phyloP scores from a whole-genome alignment of 495 filamentous ascomycete species.

The Hapsidospora chrysogenum region DNA sequence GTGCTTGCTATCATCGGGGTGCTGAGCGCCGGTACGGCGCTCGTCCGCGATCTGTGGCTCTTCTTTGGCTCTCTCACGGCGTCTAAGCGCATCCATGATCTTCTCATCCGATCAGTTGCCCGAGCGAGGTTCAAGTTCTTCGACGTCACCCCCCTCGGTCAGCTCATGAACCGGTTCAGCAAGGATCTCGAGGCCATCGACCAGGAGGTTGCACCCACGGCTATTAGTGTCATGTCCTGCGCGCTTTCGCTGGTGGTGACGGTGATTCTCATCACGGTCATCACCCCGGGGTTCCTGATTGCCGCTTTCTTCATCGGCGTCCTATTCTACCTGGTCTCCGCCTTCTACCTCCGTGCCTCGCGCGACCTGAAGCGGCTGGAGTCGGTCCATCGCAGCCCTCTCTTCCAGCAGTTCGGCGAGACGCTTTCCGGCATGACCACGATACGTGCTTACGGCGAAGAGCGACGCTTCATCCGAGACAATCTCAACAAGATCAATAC shows the following conservation, averaged over 20 bases:
- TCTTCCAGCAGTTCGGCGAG: slow-evolving; percentile 98
- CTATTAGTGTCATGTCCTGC: slow-evolving; percentile 44
- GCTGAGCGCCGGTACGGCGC: slow-evolving; percentile 53
- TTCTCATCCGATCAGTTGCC: slow-evolving; percentile 61
- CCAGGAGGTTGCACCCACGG: slow-evolving; percentile 86
- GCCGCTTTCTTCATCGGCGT: slow-evolving; percentile 72
- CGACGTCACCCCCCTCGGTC: slow-evolving; percentile 88
- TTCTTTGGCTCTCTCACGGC: slow-evolving; percentile 88
- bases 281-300: slow-evolving; percentile 85
- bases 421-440: slow-evolving; percentile 92
- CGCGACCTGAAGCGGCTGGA: slow-evolving; percentile 89
- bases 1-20: slow-evolving; percentile 70
- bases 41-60: slow-evolving; percentile 65
- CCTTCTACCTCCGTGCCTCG: slow-evolving; percentile 80
- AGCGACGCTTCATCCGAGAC: slow-evolving; percentile 82
- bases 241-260: slow-evolving; percentile 61
- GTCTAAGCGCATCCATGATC: slow-evolving; percentile 68
- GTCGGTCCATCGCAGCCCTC: slow-evolving; percentile 81
- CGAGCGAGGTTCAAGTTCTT: slow-evolving; percentile 95
- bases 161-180: slow-evolving; percentile 97
- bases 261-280: slow-evolving; percentile 74
- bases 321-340: slow-evolving; percentile 68
- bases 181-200: slow-evolving; percentile 93
- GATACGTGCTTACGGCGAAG: slow-evolving; percentile 92
- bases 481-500: slow-evolving; percentile 81